Conservation (phyloP, 2,329 filamentous ascomycete species). For the Mariannaea sp. region DNA sequence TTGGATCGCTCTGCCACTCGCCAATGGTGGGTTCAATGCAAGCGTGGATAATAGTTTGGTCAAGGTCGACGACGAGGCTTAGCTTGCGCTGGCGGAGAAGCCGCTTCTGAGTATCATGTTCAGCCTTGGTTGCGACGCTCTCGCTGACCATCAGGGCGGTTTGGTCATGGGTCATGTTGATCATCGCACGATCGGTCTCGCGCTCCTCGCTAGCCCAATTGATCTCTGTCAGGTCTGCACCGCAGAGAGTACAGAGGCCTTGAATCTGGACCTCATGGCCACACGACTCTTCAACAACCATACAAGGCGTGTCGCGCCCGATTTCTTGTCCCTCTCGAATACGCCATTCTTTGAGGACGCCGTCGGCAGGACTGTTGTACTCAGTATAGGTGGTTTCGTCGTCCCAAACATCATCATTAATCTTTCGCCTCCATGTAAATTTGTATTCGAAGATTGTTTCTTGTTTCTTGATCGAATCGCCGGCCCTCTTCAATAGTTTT, state of each 20-base stretch:
- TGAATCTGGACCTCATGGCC: slow-evolving; percentile 89
- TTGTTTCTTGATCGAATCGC: slow-evolving; percentile 75
- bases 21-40: slow-evolving; percentile 95
- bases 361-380: slow-evolving; percentile 85
- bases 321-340: slow-evolving; percentile 71
- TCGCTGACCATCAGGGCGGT: slow-evolving; percentile 83
- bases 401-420: slow-evolving; percentile 66
- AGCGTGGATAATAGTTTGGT: slow-evolving; percentile 98
- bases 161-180: slow-evolving; percentile 95
- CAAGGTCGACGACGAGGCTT: slow-evolving; percentile 92
- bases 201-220: slow-evolving; percentile 80
- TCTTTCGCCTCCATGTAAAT: slow-evolving; percentile 78
- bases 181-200: slow-evolving; percentile 84
- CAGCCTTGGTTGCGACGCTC: slow-evolving; percentile 77
- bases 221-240: slow-evolving; percentile 92
- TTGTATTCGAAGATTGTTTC: slow-evolving; percentile 85
- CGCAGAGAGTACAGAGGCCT: slow-evolving; percentile 88
- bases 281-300: slow-evolving; percentile 89
- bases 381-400: slow-evolving; percentile 73
- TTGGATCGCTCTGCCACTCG: slow-evolving; percentile 89
- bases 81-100: slow-evolving; percentile 82
- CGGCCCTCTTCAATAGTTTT: slow-evolving; percentile 75
- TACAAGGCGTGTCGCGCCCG: slow-evolving; percentile 59
- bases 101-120: slow-evolving; percentile 84
- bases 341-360: slow-evolving; percentile 76